Conservation (phyloP, 768 basidiomycete species). For the Suillus subalutaceus region DNA sequence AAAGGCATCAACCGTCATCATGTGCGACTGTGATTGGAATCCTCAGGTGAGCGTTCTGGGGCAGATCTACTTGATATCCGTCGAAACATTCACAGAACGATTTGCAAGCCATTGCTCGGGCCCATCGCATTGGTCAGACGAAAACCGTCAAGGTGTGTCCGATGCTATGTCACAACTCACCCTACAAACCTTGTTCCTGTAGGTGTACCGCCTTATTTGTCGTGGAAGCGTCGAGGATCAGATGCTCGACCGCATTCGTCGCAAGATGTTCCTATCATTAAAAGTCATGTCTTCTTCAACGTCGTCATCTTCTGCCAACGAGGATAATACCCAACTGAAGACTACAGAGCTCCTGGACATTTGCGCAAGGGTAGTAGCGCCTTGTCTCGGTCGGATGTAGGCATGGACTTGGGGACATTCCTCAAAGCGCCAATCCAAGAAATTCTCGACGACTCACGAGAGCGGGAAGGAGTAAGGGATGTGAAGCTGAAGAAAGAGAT, state of each 20-base stretch:
- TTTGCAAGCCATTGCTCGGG: slow-evolving; percentile 83
- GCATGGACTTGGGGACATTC: slow-evolving; percentile 47
- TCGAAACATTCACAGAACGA: slow-evolving; percentile 55
- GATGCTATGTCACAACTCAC: not conserved
- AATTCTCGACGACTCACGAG: slow-evolving; percentile 49
- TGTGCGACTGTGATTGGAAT: slow-evolving; percentile 76
- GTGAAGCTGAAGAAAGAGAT: slow-evolving; percentile 48
- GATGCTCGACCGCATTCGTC: slow-evolving; percentile 70
- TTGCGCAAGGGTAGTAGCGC: slow-evolving; percentile 61
- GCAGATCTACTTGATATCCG: slow-evolving; percentile 11
- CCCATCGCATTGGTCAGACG: slow-evolving; percentile 80
- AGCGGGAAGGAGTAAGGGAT: slow-evolving; percentile 44
- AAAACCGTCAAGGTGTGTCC: slow-evolving; percentile 60
- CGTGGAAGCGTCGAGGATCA: slow-evolving; percentile 76
- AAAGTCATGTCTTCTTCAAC: slow-evolving; percentile 58
- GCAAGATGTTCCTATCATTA: slow-evolving; percentile 67
- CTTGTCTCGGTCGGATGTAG: slow-evolving; percentile 41
- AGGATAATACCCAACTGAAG: slow-evolving; percentile 37
- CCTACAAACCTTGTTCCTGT: not conserved
- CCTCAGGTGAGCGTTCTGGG: slow-evolving; percentile 41
- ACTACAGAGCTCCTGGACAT: slow-evolving; percentile 55
- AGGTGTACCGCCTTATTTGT: slow-evolving; percentile 61
- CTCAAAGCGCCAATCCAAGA: slow-evolving; percentile 44
- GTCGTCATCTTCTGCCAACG: slow-evolving; percentile 19
- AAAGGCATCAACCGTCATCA: slow-evolving; percentile 77